phyloP scores from a whole-genome alignment of 2,329 filamentous ascomycete genomes.

The Trichoderma sp. region DNA sequence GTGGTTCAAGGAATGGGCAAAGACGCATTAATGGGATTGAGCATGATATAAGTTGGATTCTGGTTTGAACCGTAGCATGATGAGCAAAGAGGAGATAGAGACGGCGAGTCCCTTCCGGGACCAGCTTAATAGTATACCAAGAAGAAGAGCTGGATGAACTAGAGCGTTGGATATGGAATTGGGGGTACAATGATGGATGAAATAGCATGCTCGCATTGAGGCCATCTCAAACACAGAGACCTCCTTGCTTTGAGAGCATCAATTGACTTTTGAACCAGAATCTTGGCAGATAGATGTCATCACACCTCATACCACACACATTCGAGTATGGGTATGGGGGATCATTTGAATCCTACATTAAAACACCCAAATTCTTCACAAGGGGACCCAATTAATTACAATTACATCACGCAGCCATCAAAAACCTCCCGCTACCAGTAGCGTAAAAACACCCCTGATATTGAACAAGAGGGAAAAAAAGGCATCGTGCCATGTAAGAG shows the following conservation, averaged over 20 bases:
- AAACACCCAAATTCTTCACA: not conserved
- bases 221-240: not conserved
- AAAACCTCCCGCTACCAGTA: not conserved
- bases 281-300: not conserved
- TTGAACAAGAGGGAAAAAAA: not conserved
- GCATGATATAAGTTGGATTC: not conserved
- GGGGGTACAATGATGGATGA: not conserved
- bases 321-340: too few species aligned
- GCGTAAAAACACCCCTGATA: not conserved
- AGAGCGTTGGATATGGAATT: not conserved
- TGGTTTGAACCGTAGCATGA: not conserved
- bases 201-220: not conserved
- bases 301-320: not conserved
- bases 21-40: slow-evolving; percentile 38
- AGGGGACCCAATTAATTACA: not conserved
- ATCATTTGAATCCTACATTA: not conserved
- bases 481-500: not conserved
- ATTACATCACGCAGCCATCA: not conserved
- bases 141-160: not conserved
- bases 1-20: slow-evolving; percentile 82
- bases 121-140: not conserved
- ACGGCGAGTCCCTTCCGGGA: not conserved
- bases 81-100: not conserved
- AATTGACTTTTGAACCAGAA: not conserved
- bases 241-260: not conserved